Evolutionary conservation across 176 grass and related monocot species (phyloP), one percentile per base, ranked within the genome.

Genomic region (Phyllostachys edulis): DNA sequence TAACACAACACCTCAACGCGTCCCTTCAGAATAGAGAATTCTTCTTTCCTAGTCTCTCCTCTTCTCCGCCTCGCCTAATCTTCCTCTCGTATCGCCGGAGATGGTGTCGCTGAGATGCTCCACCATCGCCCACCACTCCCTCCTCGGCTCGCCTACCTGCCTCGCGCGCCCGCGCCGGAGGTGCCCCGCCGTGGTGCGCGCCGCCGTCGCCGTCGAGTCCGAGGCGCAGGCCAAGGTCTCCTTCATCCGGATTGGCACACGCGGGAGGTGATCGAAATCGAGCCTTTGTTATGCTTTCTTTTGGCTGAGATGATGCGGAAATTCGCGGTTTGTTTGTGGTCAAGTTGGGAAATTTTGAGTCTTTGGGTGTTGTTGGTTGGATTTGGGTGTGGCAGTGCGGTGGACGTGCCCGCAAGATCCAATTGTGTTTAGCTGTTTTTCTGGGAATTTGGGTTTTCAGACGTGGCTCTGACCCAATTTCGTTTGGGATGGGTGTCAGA

Each of bases 231-330:
- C 96, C 76, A 93, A 92, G 88, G 86, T 99, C 74, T 89, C 93
- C 73, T 88, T 99, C 46, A 62, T 99, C 55, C 88, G 93, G 85
- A 96, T 99, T 89, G 91, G 97, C 36, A 99, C 93, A 18, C 85
- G 97, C 65, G 97, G 97, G 49, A 99, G 93, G 97, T 99, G 87
- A 77, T 51, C 63, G 49, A 41, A 78, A 71, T 86, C 54, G 32
- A 65, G 56, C 80, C 78, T 73, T 61, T 85, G 24, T 54, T 75
- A 63, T 36, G 18, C 49, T 41, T 56, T 77, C 68, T 7, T 76
- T 77, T 71, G 4, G 18, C 41, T 55, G 52, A 13, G 6, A 23
- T 8, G 71, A 26, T 12, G 9, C 20, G 20, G n/a, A 60, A 56
- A 60, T 60, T 5, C 12, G n/a, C n/a, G n/a, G 11, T 7, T 8